Percentiles rank a stretch among this genome's conserved stretches.
phyloP scores from a whole-genome alignment of 2,329 filamentous ascomycete species.

The Podosphaera fusca region DNA sequence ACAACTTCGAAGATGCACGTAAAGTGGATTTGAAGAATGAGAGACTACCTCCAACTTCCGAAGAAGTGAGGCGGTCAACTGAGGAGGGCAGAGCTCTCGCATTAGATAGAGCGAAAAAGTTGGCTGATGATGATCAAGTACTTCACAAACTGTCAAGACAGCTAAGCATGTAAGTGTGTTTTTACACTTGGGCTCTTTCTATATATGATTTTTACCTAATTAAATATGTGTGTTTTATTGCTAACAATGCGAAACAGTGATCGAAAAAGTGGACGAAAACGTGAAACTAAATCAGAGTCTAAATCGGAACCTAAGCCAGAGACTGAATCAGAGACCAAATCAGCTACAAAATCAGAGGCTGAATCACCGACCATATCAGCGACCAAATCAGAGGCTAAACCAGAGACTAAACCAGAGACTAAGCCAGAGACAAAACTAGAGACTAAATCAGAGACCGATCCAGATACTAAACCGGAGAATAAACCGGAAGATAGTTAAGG shows the following conservation, averaged over 20 bases:
- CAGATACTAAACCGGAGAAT: not conserved
- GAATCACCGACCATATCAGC: no score
- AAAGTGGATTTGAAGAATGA: constrained; percentile 98
- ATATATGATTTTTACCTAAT: not conserved
- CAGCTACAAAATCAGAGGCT: no score
- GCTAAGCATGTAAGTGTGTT: constrained; percentile 70
- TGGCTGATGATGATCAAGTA: constrained; percentile 80
- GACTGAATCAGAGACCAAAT: not conserved
- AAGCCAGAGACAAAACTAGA: no score
- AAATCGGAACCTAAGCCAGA: not conserved
- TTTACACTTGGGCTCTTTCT: not conserved
- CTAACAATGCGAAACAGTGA: not conserved
- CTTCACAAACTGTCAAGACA: constrained; percentile 70
- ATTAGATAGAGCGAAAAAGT: constrained; percentile 61
- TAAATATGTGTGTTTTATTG: not conserved
- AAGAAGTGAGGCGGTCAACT: constrained; percentile 68
- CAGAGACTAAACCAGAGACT: no score
- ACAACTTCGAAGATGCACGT: constrained; percentile 82
- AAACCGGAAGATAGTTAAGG: not conserved
- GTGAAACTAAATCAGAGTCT: not conserved
- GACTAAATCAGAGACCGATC: no score
- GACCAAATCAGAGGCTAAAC: no score
- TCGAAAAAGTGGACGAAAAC: not conserved
- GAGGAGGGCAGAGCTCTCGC: constrained; percentile 65
- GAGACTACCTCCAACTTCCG: constrained; percentile 70